Percentiles rank a stretch among this genome's conserved stretches.
These are phyloP conservation scores for Juglanconis sp. DNA, from an alignment of 2,329 filamentous ascomycete genomes.

Conservation along the genomic window DNA sequence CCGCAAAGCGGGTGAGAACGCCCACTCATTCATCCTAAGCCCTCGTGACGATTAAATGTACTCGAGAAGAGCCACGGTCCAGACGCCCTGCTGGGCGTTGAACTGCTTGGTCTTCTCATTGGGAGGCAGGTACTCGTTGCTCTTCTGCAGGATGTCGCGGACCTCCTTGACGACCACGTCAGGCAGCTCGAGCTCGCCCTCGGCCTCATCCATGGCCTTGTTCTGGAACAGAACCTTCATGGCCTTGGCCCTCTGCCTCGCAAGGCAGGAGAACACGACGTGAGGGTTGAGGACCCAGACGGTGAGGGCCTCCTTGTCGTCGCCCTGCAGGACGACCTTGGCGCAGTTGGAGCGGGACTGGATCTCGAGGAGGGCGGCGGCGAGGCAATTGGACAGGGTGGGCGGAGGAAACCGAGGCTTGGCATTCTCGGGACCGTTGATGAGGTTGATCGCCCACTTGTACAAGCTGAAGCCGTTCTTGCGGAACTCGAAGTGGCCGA, in stretches of 20 bases:
- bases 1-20: no score
- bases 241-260: slow-evolving; percentile 31
- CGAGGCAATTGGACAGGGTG: slow-evolving; percentile 47
- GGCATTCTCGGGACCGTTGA: slow-evolving; percentile 25
- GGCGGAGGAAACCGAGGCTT: slow-evolving; percentile 26
- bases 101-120: slow-evolving; percentile 8
- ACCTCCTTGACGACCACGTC: slow-evolving; percentile 45
- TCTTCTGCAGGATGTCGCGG: slow-evolving; percentile 40
- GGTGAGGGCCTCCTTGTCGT: slow-evolving; percentile 21
- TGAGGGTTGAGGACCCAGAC: slow-evolving; percentile 57
- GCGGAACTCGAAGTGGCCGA: slow-evolving; percentile 47
- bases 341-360: slow-evolving; percentile 56
- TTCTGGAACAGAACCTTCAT: slow-evolving; percentile 53
- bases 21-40: not conserved
- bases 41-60: not conserved
- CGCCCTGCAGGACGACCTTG: slow-evolving; percentile 51
- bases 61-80: slow-evolving; percentile 15
- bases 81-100: not conserved
- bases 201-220: slow-evolving; percentile 35
- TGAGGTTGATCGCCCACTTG: slow-evolving; percentile 55
- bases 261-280: slow-evolving; percentile 49
- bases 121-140: slow-evolving; percentile 30
- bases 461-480: slow-evolving; percentile 48
- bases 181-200: slow-evolving; percentile 56
- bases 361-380: slow-evolving; percentile 50